Percentiles rank a stretch among this genome's conserved stretches.
These are phyloP conservation scores for Zygosaccharomyces sapae DNA, from an alignment of 1,139 yeast genomes.

Conservation along the genomic window DNA sequence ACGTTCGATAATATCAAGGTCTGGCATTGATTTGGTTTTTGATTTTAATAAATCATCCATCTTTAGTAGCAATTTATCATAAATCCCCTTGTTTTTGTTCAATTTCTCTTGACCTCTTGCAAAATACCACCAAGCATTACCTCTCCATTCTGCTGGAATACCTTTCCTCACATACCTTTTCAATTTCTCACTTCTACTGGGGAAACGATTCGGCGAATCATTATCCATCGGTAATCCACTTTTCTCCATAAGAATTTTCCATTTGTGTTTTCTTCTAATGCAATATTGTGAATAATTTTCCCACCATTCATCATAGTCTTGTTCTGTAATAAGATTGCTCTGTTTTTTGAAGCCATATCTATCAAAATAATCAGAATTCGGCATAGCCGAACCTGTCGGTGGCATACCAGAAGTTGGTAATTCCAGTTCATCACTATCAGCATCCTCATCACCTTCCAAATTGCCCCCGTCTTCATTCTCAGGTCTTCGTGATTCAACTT, in stretches of 20 bases:
- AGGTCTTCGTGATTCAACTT: constrained; percentile 17
- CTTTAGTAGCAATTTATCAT: constrained; percentile 56
- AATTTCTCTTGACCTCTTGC: constrained; percentile 84
- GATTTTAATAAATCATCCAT: constrained; percentile 18
- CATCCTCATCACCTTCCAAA: constrained; percentile 12
- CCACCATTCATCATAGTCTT: constrained; percentile 76
- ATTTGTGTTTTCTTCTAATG: constrained; percentile 62
- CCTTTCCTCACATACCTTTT: constrained; percentile 85
- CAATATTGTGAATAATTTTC: constrained; percentile 58
- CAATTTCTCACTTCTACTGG: constrained; percentile 77
- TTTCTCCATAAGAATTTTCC: constrained; percentile 63
- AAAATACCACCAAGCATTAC: constrained; percentile 93
- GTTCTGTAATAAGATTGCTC: constrained; percentile 47
- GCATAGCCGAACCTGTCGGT: constrained; percentile 6
- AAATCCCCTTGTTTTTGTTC: constrained; percentile 65
- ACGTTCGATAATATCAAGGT: constrained; percentile 87
- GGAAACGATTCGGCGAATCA: constrained; percentile 53
- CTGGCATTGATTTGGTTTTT: constrained; percentile 45
- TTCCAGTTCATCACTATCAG: constrained; percentile 12
- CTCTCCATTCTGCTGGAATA: constrained; percentile 96
- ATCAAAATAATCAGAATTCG: constrained; percentile 46
- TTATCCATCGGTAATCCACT: constrained; percentile 56
- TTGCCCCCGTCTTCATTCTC: constrained; percentile 9
- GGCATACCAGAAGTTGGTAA: constrained; percentile 7
- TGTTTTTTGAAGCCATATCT: constrained; percentile 81